Evolutionary conservation across 305 asterid genomes (phyloP).

Genomic region (Striga hermonthica): DNA sequence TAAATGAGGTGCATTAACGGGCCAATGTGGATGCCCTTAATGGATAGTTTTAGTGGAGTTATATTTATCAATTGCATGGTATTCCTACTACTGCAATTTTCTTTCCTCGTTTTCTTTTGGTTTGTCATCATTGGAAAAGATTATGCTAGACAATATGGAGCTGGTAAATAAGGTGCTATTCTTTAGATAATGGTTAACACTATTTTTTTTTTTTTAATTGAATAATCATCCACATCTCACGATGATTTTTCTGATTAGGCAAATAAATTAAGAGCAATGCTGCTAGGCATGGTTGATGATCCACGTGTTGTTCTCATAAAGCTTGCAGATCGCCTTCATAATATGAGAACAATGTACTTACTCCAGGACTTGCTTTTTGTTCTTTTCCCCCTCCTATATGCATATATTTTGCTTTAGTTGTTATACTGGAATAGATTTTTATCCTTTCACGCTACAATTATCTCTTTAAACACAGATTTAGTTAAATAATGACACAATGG

Average conservation of each 20-base stretch:
- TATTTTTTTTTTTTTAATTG: constrained; percentile 19
- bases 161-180: constrained; percentile 11
- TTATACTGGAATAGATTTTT: not conserved
- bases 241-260: constrained; percentile 51
- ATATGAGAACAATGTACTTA: constrained; percentile 92
- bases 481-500: constrained; percentile 20
- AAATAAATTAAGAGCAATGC: constrained; percentile 90
- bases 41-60: constrained; percentile 3
- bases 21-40: too few species aligned
- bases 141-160: constrained; percentile 12
- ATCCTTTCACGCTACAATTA: constrained; percentile 26
- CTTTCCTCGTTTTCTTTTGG: not conserved
- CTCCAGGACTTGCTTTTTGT: constrained; percentile 12
- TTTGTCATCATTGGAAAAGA: not conserved
- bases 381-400: constrained; percentile 15
- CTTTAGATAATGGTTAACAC: constrained; percentile 7
- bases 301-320: constrained; percentile 97
- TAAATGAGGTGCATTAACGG: constrained; percentile 4
- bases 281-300: constrained; percentile 97
- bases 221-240: constrained; percentile 19
- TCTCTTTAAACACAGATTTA: constrained; percentile 20
- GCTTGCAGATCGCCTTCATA: constrained; percentile 99
- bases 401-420: constrained; percentile 21
- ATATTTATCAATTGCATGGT: constrained; percentile 7
- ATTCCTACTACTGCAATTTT: constrained; percentile 10